Evolutionary conservation across 441 rosid genomes (phyloP).

Genomic region (Gossypium laxum): DNA sequence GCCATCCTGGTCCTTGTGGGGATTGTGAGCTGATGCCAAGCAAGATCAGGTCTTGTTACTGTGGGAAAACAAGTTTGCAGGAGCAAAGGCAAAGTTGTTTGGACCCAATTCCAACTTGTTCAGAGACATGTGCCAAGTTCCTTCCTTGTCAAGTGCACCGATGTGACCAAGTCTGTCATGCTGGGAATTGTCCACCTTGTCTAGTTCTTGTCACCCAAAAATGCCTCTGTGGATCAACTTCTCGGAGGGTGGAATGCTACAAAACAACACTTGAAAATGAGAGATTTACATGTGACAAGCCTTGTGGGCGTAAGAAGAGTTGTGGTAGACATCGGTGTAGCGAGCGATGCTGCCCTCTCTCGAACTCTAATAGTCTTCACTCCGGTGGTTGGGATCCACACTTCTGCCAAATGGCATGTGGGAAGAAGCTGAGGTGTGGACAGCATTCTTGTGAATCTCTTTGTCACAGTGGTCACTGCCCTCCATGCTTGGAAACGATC

Average conservation of each 20-base stretch:
- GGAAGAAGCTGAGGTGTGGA: slow-evolving; percentile 86
- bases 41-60: slow-evolving; percentile 59
- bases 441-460: slow-evolving; percentile 81
- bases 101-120: slow-evolving; percentile 79
- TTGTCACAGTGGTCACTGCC: slow-evolving; percentile 95
- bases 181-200: slow-evolving; percentile 75
- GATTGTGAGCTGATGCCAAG: slow-evolving; percentile 65
- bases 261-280: slow-evolving; percentile 41
- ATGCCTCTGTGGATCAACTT: slow-evolving; percentile 77
- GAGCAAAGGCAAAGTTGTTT: slow-evolving; percentile 71
- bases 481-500: slow-evolving; percentile 91
- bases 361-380: slow-evolving; percentile 30
- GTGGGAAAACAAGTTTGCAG: slow-evolving; percentile 70
- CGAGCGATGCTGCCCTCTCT: slow-evolving; percentile 86
- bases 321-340: slow-evolving; percentile 95
- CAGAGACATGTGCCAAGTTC: slow-evolving; percentile 49
- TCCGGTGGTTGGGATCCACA: slow-evolving; percentile 78
- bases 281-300: slow-evolving; percentile 58
- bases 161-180: slow-evolving; percentile 71
- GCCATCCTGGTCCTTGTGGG: slow-evolving; percentile 87
- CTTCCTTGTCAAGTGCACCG: slow-evolving; percentile 65
- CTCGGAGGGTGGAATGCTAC: slow-evolving; percentile 65
- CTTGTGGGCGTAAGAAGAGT: slow-evolving; percentile 78
- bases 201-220: slow-evolving; percentile 53
- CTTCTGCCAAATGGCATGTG: slow-evolving; percentile 78